Evolutionary conservation across 106 monocot genomes (phyloP).

Genomic region (Iris macrosiphon): DNA sequence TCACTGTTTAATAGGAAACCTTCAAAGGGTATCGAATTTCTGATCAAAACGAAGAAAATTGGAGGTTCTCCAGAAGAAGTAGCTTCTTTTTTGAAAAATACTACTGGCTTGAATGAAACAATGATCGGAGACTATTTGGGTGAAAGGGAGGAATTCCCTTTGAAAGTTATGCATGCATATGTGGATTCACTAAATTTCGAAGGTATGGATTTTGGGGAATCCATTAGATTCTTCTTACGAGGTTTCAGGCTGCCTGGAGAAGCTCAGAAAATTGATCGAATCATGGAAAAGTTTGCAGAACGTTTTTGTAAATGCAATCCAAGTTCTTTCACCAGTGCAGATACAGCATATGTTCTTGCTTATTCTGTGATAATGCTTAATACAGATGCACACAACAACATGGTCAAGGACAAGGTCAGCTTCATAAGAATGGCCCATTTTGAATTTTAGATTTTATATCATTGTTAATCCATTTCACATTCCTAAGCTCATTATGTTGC

Average conservation of each 20-base stretch:
- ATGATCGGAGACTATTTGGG: slow-evolving; percentile 95
- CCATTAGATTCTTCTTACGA: slow-evolving; percentile 85
- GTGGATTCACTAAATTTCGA: slow-evolving; percentile 92
- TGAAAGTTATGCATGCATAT: slow-evolving; percentile 99
- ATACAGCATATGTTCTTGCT: slow-evolving; percentile 99
- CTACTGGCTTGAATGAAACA: slow-evolving; percentile 77
- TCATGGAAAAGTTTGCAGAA: slow-evolving; percentile 99
- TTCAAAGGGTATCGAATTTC: slow-evolving; percentile 91
- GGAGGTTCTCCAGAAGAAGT: slow-evolving; percentile 82
- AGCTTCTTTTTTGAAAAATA: slow-evolving; percentile 67
- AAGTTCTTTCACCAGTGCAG: slow-evolving; percentile 85
- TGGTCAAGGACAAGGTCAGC: slow-evolving; percentile 98
- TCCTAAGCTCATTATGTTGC: slow-evolving; percentile 2
- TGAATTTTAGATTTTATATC: background rate
- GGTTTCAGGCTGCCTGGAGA: slow-evolving; percentile 96
- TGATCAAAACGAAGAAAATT: slow-evolving; percentile 77
- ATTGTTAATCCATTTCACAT: background rate
- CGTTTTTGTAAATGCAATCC: slow-evolving; percentile 98
- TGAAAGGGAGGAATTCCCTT: slow-evolving; percentile 84
- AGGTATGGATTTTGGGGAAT: slow-evolving; percentile 88
- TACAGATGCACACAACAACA: slow-evolving; percentile 96
- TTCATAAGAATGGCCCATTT: background rate
- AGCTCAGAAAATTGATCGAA: slow-evolving; percentile 98
- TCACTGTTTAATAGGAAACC: slow-evolving; percentile 96
- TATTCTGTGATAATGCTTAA: slow-evolving; percentile 99